Percentiles rank a stretch among this genome's conserved stretches.
Evolutionary conservation across 129 eudicot genomes (phyloP).

Genomic region (Smallanthus sonchifolius): DNA sequence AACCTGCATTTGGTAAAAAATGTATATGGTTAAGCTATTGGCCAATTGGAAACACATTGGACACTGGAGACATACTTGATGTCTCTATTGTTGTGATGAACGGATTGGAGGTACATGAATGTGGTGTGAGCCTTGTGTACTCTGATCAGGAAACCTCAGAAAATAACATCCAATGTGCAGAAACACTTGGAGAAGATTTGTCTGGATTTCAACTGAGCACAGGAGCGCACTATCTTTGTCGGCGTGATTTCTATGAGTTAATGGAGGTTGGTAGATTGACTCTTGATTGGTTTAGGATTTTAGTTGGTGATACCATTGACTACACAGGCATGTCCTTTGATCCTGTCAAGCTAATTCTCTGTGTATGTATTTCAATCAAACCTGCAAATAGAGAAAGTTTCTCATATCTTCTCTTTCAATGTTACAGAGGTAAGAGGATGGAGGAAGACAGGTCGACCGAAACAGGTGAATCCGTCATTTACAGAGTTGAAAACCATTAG

Average conservation of each 20-base stretch:
- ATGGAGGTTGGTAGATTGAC: constrained; percentile 19
- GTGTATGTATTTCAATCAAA: background rate
- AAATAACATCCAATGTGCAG: background rate
- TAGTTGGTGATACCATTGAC: constrained; percentile 21
- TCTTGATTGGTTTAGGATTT: constrained; percentile 16
- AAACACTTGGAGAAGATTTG: background rate
- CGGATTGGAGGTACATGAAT: constrained; percentile 12
- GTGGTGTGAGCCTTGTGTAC: constrained; percentile 26
- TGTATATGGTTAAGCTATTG: constrained; percentile 24
- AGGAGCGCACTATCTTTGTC: constrained; percentile 22
- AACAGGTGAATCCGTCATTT: background rate
- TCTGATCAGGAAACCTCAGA: background rate
- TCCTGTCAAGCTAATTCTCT: background rate
- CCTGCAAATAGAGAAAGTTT: background rate
- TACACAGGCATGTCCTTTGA: background rate
- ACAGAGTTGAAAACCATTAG: constrained; percentile 3
- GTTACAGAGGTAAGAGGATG: constrained; percentile 19
- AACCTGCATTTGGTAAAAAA: background rate
- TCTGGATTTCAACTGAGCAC: constrained; percentile 10
- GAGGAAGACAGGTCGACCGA: constrained; percentile 16
- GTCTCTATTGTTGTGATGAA: constrained; percentile 13
- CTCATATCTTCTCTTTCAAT: background rate
- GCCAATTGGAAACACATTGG: constrained; percentile 13
- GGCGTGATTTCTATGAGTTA: constrained; percentile 15
- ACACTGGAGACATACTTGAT: background rate